phyloP scores from a whole-genome alignment of 2,329 filamentous ascomycete species.

The Keithomyces neogunnii region DNA sequence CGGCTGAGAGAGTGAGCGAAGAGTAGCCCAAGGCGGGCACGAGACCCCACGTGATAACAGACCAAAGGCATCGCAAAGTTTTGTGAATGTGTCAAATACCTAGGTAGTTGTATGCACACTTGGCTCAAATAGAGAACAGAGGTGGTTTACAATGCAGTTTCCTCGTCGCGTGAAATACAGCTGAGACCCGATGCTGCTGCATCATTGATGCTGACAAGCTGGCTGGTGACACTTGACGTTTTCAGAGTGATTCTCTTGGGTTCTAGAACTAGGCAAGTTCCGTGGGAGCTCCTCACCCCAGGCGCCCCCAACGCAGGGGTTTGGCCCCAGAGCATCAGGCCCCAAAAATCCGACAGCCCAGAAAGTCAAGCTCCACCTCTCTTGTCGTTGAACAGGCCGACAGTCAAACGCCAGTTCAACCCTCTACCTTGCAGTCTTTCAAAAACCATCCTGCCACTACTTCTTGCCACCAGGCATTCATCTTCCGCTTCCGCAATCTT shows the following conservation, averaged over 20 bases:
- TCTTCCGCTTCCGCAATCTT: not conserved
- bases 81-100: too few species aligned
- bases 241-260: constrained; percentile 14
- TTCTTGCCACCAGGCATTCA: not conserved
- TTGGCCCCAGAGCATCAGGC: constrained; percentile 5
- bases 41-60: constrained; percentile 10
- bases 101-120: too few species aligned
- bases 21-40: constrained; percentile 11
- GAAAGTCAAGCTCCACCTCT: not conserved
- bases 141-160: too few species aligned
- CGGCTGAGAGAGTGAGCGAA: not conserved
- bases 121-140: too few species aligned
- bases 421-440: too few species aligned
- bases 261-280: constrained; percentile 17
- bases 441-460: not conserved
- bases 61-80: not conserved
- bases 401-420: too few species aligned
- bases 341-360: constrained; percentile 5
- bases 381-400: not conserved
- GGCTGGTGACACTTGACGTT: not conserved
- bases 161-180: not conserved
- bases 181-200: too few species aligned
- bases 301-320: not conserved
- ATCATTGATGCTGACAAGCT: too few species aligned
- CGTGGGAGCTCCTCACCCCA: not conserved